Evolutionary conservation across 306 rosid species (phyloP), one percentile per base, ranked within the genome.

Genomic region (Vigna radiata): DNA sequence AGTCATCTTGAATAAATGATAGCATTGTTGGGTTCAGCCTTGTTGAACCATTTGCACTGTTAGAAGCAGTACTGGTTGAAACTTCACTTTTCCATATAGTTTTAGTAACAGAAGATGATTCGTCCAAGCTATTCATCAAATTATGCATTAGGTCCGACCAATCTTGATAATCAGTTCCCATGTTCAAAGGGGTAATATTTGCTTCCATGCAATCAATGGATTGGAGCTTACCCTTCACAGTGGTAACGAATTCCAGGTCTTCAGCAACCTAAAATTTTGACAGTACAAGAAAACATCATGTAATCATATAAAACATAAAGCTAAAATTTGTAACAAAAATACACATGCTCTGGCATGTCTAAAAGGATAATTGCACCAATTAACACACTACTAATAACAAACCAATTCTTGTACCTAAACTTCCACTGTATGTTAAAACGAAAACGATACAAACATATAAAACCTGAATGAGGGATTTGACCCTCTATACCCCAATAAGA

Each of bases 181-280:
- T 53, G 82, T 41, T 77, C 62, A 71, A 84, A 18, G 88, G 48
- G 12, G 43, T 18, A 44, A 65, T 18, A 56, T 78, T 75, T 74
- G 83, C 85, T 61, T 43, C 77, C 53, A 70, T 27, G 65, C 49
- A 59, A 31, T 77, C 85, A 79, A 85, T 33, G 65, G 81, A 73
- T 82, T 53, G 75, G 70, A 92, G 88, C 77, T 84, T 83, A 56
- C 92, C 90, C 77, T 77, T 92, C 53, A 92, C 71, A 76, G 77
- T 79, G 63, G 80, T 79, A 79, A 90, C 87, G 74, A 84, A 77
- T 3, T 82, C 80, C 47, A 82, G 75, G 62, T 92, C 96, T 88
- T 95, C 97, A 46, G 88, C 81, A 89, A 95, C 87, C 98, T 95
- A 86, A 69, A 85, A 79, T 31, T 59, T 73, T 82, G 79, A 77